Base-by-base conservation (phyloP, 2,329 filamentous ascomycete species). In the Aspergillus sp. region DNA sequence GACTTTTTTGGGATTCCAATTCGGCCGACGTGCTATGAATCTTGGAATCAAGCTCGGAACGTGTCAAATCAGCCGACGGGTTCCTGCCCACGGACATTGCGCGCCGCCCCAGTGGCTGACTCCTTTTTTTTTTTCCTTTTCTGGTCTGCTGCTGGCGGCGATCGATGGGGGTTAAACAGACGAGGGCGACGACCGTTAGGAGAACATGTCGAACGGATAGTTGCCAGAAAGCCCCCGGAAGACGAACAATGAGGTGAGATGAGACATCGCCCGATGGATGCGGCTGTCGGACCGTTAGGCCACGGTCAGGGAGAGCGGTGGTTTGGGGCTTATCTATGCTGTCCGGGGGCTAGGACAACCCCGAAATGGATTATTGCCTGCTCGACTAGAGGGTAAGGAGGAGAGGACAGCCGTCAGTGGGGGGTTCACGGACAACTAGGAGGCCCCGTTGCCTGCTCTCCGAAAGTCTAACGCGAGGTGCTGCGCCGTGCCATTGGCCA, bases 31-130 rank as follows among this genome's bases (percentile, higher is more conserved):
- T 16, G 40, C 47, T 54, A 49, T 47, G 52, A 43, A 31, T 53
- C 32, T 45, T 54, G 38, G 42, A 29, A 16, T 21, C 46, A 10
- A 41, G 45, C 17, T 52, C 50, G n/a, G 56, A 53, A 46, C 52
- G 55, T 51, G 58, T 49, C 47, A 56, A 47, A 44, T 56, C 54
- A 45, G 54, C 43, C 47, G 56, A 56, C 47, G 54, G 53, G 47
- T 45, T 55, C 29, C 50, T 54, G 53, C 55, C 49, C 45, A 53
- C 55, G 32, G 61, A 56, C 61, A 64, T 64, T 34, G 45, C 55
- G 53, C 46, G 20, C 38, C 29, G 47, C 17, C 34, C 29, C 25
- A 45, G 31, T 20, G 49, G 21, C 42, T 38, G 34, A 38, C 14
- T n/a, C 14, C 34, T n/a, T 38, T 17, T 17, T 17, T 16, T 36